phyloP scores from a whole-genome alignment of 257 asterid species.

The Penstemon eatonii region DNA sequence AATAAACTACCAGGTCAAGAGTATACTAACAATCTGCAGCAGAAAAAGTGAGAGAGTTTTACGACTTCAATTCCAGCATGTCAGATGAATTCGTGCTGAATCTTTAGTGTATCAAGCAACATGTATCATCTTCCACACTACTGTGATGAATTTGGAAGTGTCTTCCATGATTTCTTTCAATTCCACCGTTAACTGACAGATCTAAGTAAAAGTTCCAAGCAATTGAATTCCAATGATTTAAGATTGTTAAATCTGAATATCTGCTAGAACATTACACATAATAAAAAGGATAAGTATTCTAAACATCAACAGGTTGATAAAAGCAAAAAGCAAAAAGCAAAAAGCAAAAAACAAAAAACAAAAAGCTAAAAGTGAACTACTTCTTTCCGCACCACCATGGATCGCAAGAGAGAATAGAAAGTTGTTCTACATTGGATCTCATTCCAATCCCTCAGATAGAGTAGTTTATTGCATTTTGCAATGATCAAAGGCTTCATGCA shows the following conservation, averaged over 20 bases:
- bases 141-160: slow-evolving; percentile 14
- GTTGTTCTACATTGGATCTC: background rate
- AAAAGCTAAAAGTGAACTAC: background rate
- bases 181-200: slow-evolving; percentile 28
- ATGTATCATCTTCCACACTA: slow-evolving; percentile 23
- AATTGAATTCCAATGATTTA: slow-evolving; percentile 22
- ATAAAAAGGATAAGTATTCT: background rate
- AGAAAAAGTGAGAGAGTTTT: slow-evolving; percentile 18
- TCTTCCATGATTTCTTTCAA: slow-evolving; percentile 28
- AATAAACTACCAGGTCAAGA: slow-evolving; percentile 27
- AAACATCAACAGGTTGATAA: background rate
- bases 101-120: slow-evolving; percentile 25
- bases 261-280: slow-evolving; percentile 25
- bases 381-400: background rate
- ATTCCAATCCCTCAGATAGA: background rate
- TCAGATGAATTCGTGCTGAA: slow-evolving; percentile 17
- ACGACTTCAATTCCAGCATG: slow-evolving; percentile 25
- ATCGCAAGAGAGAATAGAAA: background rate
- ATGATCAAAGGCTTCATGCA: background rate
- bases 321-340: background rate
- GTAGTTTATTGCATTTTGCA: background rate
- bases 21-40: slow-evolving; percentile 34
- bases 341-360: background rate
- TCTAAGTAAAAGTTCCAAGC: slow-evolving; percentile 30
- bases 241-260: slow-evolving; percentile 22